Evolutionary conservation across 257 asterid species (phyloP).

Genomic region (Hygrophila difformis): DNA sequence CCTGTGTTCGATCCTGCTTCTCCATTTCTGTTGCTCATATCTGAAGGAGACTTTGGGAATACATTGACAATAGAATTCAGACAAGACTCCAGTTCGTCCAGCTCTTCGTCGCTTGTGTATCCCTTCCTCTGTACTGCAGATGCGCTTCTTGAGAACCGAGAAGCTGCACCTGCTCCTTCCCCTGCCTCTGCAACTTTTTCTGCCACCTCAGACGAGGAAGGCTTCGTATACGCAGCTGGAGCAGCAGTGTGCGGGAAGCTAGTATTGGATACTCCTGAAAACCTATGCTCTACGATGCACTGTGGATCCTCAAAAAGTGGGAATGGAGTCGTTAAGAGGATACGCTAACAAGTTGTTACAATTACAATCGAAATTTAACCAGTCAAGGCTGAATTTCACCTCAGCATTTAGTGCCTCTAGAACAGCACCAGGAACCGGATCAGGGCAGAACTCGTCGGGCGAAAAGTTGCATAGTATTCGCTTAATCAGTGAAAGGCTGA

Average conservation of each 20-base stretch:
- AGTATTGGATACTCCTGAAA: slow-evolving; percentile 33
- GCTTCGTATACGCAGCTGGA: slow-evolving; percentile 49
- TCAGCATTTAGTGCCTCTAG: slow-evolving; percentile 90
- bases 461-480: slow-evolving; percentile 89
- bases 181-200: slow-evolving; percentile 56
- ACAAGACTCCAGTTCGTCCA: slow-evolving; percentile 71
- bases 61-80: slow-evolving; percentile 38
- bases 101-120: slow-evolving; percentile 87
- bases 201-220: slow-evolving; percentile 45
- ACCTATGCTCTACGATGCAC: slow-evolving; percentile 62
- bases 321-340: not conserved
- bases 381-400: slow-evolving; percentile 54
- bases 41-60: slow-evolving; percentile 27
- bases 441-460: slow-evolving; percentile 97
- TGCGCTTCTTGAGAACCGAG: slow-evolving; percentile 50
- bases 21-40: slow-evolving; percentile 7
- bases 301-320: slow-evolving; percentile 12
- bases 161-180: slow-evolving; percentile 20
- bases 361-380: not conserved
- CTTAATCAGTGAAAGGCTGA: slow-evolving; percentile 72
- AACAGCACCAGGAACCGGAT: slow-evolving; percentile 86
- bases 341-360: not conserved
- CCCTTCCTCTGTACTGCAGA: slow-evolving; percentile 74
- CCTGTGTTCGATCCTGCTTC: slow-evolving; percentile 25
- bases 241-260: slow-evolving; percentile 80